These are phyloP conservation scores for Phragmites australis DNA, from an alignment of 176 grass and related monocot species.

Conservation along the genomic window DNA sequence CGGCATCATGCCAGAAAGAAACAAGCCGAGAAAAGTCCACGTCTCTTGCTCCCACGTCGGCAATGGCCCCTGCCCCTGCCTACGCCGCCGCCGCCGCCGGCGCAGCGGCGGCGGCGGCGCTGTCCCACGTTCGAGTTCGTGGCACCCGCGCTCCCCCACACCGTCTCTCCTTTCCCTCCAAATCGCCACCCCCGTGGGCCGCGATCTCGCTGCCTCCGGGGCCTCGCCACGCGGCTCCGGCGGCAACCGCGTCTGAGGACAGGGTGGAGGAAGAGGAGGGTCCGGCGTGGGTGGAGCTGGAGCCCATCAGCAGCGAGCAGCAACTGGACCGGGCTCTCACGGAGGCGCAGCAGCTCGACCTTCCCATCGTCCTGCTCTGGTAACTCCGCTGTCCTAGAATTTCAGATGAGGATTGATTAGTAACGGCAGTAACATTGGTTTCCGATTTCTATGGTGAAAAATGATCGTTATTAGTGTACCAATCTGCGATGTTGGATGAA, in stretches of 20 bases:
- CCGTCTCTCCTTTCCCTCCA: neutral
- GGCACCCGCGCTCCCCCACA: neutral
- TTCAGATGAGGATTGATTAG: neutral
- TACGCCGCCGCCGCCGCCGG: neutral
- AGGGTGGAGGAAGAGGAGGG: conserved; percentile 35
- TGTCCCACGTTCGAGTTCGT: neutral
- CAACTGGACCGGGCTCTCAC: conserved; percentile 64
- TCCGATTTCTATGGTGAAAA: neutral
- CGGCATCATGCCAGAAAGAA: conserved; percentile 4
- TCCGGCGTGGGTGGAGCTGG: conserved; percentile 58
- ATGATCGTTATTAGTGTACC: neutral
- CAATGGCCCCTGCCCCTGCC: conserved; percentile 36
- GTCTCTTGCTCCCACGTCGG: neutral
- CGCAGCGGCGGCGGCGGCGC: neutral
- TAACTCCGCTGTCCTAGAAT: neutral
- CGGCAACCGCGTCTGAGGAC: conserved; percentile 23
- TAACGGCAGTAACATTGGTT: neutral
- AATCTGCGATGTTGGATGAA: neutral
- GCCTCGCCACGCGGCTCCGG: conserved; percentile 13
- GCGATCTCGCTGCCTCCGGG: conserved; percentile 37
- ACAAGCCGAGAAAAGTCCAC: neutral
- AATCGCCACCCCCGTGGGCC: conserved; percentile 18
- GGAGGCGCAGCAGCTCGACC: conserved; percentile 62
- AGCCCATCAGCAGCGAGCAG: conserved; percentile 63
- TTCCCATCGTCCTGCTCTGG: conserved; percentile 74